phyloP scores from a whole-genome alignment of 257 asterid genomes.

The Solanum ossicruentum region DNA sequence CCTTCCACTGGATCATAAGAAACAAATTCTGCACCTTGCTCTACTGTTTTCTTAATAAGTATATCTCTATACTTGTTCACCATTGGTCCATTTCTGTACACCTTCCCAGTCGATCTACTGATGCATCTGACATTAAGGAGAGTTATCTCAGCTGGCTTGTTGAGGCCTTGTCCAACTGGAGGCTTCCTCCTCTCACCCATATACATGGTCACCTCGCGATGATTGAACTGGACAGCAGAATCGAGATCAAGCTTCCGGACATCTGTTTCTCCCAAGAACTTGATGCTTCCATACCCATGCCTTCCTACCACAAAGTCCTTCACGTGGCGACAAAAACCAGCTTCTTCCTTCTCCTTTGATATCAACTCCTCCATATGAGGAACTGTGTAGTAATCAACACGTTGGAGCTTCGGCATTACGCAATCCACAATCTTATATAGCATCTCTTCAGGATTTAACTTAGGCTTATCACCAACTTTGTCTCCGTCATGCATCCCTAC shows the following conservation, averaged over 20 bases:
- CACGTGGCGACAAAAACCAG: constrained; percentile 57
- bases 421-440: constrained; percentile 4
- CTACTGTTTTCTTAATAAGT: constrained; percentile 55
- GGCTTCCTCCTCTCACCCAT: constrained; percentile 74
- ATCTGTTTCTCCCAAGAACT: constrained; percentile 79
- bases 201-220: constrained; percentile 47
- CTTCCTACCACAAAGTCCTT: constrained; percentile 75
- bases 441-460: neutral
- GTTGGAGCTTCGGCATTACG: constrained; percentile 7
- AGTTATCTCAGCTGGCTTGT: constrained; percentile 75
- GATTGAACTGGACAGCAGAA: constrained; percentile 50
- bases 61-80: constrained; percentile 46
- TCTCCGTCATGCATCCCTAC: neutral
- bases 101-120: constrained; percentile 43
- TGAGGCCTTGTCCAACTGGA: constrained; percentile 68
- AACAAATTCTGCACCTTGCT: constrained; percentile 71
- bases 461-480: neutral
- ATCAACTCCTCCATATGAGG: constrained; percentile 14
- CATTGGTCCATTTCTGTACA: constrained; percentile 45
- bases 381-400: constrained; percentile 9
- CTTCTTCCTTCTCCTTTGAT: constrained; percentile 67
- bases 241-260: constrained; percentile 69
- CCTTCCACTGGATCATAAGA: constrained; percentile 60
- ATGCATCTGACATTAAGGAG: constrained; percentile 67
- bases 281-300: constrained; percentile 62